phyloP scores from a whole-genome alignment of 306 rosid species.

The Sechiopsis laciniata region DNA sequence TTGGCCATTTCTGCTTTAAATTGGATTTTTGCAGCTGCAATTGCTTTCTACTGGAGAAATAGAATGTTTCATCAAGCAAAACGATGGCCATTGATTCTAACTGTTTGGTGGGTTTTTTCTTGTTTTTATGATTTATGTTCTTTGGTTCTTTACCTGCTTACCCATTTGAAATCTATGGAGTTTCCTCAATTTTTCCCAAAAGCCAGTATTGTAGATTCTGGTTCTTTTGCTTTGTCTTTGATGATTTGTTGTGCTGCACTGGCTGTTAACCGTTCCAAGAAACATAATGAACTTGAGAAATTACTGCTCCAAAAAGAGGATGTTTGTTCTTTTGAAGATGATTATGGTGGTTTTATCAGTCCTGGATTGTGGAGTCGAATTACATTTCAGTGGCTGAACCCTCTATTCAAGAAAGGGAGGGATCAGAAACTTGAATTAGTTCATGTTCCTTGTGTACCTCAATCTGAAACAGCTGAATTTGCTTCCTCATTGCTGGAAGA shows the following conservation, averaged over 20 bases:
- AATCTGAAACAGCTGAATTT: conserved; percentile 52
- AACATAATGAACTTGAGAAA: conserved; percentile 33
- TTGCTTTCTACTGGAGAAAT: conserved; percentile 37
- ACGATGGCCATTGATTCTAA: conserved; percentile 52
- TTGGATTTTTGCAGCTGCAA: conserved; percentile 54
- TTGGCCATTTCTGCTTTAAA: conserved; percentile 36
- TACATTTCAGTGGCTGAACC: conserved; percentile 53
- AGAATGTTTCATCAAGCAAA: conserved; percentile 23
- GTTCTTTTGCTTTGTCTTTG: conserved; percentile 46
- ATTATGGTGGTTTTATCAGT: conserved; percentile 28
- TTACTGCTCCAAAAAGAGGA: conserved; percentile 42
- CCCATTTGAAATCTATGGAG: conserved; percentile 24
- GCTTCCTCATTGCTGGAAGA: conserved; percentile 62
- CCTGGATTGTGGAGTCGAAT: conserved; percentile 66
- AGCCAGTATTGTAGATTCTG: conserved; percentile 38
- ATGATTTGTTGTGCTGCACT: conserved; percentile 44
- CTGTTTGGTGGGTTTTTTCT: conserved; percentile 63
- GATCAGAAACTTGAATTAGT: conserved; percentile 49
- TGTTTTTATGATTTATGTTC: conserved; percentile 26
- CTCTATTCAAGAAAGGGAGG: conserved; percentile 59
- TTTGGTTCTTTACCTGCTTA: conserved; percentile 29
- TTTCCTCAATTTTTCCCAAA: conserved; percentile 39
- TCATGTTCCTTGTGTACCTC: conserved; percentile 64
- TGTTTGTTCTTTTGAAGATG: conserved; percentile 19
- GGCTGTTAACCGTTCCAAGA: conserved; percentile 26